phyloP scores from a whole-genome alignment of 1,284 basidiomycete species.

The Pterulicium gracile region DNA sequence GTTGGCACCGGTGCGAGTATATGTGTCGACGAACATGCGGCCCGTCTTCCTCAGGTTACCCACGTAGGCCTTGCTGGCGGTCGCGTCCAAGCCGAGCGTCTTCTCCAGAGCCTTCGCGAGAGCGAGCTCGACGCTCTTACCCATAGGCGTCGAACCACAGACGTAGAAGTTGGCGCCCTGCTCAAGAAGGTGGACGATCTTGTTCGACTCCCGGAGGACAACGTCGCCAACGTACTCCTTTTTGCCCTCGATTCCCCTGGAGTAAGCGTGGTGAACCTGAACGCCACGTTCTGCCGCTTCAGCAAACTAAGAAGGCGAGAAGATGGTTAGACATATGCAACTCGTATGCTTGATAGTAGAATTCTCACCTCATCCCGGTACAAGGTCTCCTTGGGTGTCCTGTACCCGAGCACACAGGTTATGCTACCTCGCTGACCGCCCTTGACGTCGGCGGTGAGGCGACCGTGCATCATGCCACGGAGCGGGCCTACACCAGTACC shows the following conservation, averaged over 20 bases:
- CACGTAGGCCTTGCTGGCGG: not conserved
- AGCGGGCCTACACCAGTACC: conserved; percentile 1
- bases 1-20: not conserved
- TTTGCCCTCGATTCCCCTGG: not conserved
- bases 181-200: conserved; percentile 1
- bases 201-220: not conserved
- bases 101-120: not conserved
- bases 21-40: not conserved
- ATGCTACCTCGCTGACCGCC: not conserved
- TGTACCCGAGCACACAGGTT: not conserved
- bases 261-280: not conserved
- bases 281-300: not conserved
- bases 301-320: too few relatives aligned
- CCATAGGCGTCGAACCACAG: not conserved
- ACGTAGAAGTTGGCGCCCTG: not conserved
- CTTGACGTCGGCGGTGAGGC: not conserved
- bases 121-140: not conserved
- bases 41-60: not conserved
- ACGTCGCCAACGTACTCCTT: not conserved
- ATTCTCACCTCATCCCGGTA: conserved; percentile 1
- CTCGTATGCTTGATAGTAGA: too few relatives aligned
- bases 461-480: conserved; percentile 1
- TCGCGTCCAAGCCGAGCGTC: not conserved
- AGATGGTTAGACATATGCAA: too few relatives aligned
- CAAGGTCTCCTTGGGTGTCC: not conserved